Base-by-base conservation (phyloP, 1,139 yeast species). In the Suhomyces taliae region DNA sequence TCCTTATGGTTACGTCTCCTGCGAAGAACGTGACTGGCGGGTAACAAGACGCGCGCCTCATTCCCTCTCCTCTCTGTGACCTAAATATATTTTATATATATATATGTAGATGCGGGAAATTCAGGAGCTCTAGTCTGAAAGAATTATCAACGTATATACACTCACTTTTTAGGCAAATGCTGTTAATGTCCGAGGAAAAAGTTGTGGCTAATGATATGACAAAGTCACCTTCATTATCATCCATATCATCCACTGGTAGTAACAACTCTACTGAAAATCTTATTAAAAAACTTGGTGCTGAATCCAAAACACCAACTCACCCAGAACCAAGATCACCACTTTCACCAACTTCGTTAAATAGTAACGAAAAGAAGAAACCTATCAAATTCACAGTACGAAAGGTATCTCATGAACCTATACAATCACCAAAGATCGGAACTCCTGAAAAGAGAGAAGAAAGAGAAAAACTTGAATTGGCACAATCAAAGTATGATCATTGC, bases 311-410 rank as follows among this genome's bases (percentile, higher is more conserved):
- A 12, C 7, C 40, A 15, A 29, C 45, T 27, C 41, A 40, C 35
- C 44, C 45, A 43, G 24, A 4, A 7, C 34, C 26, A 8, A 33
- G n/a, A 34, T 15, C 24, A 34, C 50, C 50, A 24, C 39, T 47
- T 9, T 47, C 50, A 8, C 50, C 50, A 9, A 15, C 50, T 2
- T 47, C 50, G 32, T 27, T 44, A n/a, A 39, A 26, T 43, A 43
- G 46, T 32, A 31, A 10, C 39, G 47, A 45, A 33, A 12, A 27
- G 27, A 61, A 54, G 42, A 70, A 68, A 46, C 74, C 78, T 8
- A 60, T 74, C 45, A 70, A 65, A 48, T 74, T 74, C 53, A 73
- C 76, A 5, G 78, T 74, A 4, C 61, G 78, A 37, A 73, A 70
- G 53, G 77, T 73, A 4, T 69, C 74, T 7, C 70, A 66, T 46